Base-by-base conservation (phyloP, 306 rosid species). In the Malus asiatica region DNA sequence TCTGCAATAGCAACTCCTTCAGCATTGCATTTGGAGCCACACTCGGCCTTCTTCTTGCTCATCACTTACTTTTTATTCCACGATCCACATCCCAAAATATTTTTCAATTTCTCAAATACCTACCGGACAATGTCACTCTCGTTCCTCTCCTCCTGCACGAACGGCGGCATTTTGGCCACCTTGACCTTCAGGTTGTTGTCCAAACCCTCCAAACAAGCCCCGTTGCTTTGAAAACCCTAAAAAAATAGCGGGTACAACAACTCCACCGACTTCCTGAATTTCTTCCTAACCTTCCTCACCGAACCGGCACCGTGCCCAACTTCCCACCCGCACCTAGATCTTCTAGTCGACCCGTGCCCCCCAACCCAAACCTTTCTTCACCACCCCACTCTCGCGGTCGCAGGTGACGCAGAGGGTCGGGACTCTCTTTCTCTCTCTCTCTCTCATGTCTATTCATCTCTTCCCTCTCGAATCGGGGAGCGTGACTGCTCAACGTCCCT, bases 181-280 rank as follows among this genome's bases (percentile, higher is more conserved):
- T 66, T 71, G 64, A 74, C 15, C 25, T 27, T 23, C 77, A 86
- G 44, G 4, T 42, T 42, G 48, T 68, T 63, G 25, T 12, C 14
- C 25, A 12, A 51, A 71, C 3, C 22, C 46, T 22, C 78, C 78
- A 85, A 12, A 27, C 52, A 60, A 82, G 84, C 85, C 30, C 83
- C 82, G 1, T 9, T 4, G 51, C 19, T n/a, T 8, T 3, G 40
- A 38, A 89, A 85, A n/a, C 14, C 78, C 25, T 25, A 25, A 25
- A 25, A 23, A 25, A 25, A 65, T 27, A 14, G 25, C 42, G 79
- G 81, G 44, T 80, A 86, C 70, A 84, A 2, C 33, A 1, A 1
- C 29, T 3, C 5, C 64, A 88, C 57, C 19, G 4, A 0, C 40
- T 1, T n/a, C 63, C 23, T 75, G 46, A 88, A 86, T 19, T 5